Evolutionary conservation across 306 rosid species (phyloP), one percentile per base, ranked within the genome.

Genomic region (Glycyrrhiza uralensis): DNA sequence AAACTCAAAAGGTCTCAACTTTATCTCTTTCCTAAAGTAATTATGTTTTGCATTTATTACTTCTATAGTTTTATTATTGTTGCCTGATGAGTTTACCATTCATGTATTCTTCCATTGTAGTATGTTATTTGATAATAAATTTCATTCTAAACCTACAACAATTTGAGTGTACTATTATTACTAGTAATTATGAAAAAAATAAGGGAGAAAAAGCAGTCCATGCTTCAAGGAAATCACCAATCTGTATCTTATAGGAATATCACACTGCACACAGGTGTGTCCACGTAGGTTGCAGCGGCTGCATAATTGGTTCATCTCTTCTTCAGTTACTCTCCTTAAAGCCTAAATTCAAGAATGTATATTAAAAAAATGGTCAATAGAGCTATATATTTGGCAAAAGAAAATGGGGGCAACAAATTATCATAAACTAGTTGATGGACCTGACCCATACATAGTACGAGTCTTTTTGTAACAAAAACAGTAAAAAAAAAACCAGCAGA

Each of bases 321-420:
- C 35, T 26, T 51, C 8, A 0, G 66, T 75, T 14, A 55, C 71
- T 36, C 72, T 62, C 56, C 11, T 38, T 3, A 64, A 42, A 15
- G 72, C 79, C 79, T 75, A 6, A 32, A 56, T 42, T 15, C 58
- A 42, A 56, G 15, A 19, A 29, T 26, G n/a, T 20, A 41, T 23
- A 24, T 41, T 8, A 11, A 38, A 6, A 6, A 8, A 46, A 49
- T 39, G n/a, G 12, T 59, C 35, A 60, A 20, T 14, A 47, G 44
- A 14, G 17, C 2, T 44, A 57, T 18, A 30, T 18, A 58, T 46
- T 45, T 19, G 39, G 49, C 12, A 15, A 56, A 44, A 17, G 39
- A 41, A 44, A 44, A 28, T 11, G 11, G 2, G 5, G 10, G 2
- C 9, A 66, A 46, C 14, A 69, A 51, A n/a, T 35, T 0, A 6